Evolutionary conservation across 768 basidiomycete species (phyloP), one percentile per base, ranked within the genome.

Genomic region (Lentinula detonsa): DNA sequence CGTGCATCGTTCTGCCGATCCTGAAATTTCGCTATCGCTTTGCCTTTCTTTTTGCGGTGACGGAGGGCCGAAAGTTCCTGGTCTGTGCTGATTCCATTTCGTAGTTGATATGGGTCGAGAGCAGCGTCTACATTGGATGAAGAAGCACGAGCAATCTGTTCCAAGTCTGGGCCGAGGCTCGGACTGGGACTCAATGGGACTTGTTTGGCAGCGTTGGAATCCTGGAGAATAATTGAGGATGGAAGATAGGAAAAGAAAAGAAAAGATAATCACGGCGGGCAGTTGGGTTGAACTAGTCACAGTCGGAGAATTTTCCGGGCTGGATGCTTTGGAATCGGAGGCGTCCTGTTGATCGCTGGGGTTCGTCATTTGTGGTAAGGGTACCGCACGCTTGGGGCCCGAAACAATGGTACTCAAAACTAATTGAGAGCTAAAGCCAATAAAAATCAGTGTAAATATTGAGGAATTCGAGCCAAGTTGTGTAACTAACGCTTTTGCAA

Each of bases 1-100:
- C 82, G 40, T 52, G 89, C 91, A 64, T 84, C 74, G 76, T 94
- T 94, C 71, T 94, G 90, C 62, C 76, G 82, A 48, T 78, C 72
- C 56, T 92, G 88, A 68, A 87, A 91, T 50, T 73, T 75, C 55
- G 84, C 91, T 51, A 92, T 71, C 5, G 45, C 48, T 39, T 45
- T 43, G n/a, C 57, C 57, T 28, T 33, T 40, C 23, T 52, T 52
- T 52, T 43, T 51, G 13, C 59, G 48, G 18, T 50, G 16, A 16
- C 59, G 48, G n/a, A 60, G 16, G 4, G 31, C 59, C 3, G 59
- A 39, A 28, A 60, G 21, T 6, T 60, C 45, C 28, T 60, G 35
- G 16, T 60, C 59, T 2, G 59, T 60, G n/a, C 46, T 46, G 28
- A 60, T 6, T 23, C 59, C 59, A 33, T 52, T 49, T 18, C 59